Base-by-base conservation (phyloP, 805 yeast species). In the Yamadazyma sp. region DNA sequence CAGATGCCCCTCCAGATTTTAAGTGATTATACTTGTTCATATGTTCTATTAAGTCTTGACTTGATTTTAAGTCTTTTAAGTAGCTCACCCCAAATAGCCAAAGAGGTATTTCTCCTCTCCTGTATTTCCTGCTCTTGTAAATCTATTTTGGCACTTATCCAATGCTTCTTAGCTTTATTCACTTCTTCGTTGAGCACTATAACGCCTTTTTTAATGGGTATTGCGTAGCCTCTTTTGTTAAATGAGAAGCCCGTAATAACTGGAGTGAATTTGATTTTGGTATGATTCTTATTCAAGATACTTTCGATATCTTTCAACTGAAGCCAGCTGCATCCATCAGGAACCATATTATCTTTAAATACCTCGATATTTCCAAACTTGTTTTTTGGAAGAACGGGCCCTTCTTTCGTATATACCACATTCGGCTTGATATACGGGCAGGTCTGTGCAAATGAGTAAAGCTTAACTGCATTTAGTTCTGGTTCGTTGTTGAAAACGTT, bases 1-100 rank as follows among this genome's bases (percentile, higher is more conserved):
- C 55, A 3, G 53, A 49, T 29, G 65, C 64, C 3, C 68, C 68
- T 4, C 67, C 70, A 9, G 66, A 57, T 35, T 54, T 47, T 32
- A 59, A 56, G 42, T 61, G 42, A 12, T 20, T 18, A 25, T 45
- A 43, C 25, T 48, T 35, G 5, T 38, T 38, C 12, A 22, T 37
- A 37, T 5, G 27, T 30, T 8, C 35, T 28, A 19, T 52, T 46
- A 19, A 52, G 30, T 16, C 42, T 33, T 4, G 35, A 28, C 31
- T 51, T 51, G 4, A 60, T 53, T 29, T 47, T 38, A 26, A 58
- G 20, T 19, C 44, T 40, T 33, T 30, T 38, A 13, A 52, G 10
- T 12, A 53, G 15, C 7, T 29, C 22, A 12, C 25, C 13, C 58
- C 56, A 58, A 6, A 23, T 37, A 3, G 10, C 17, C 8, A 53